A percentile compares a stretch with the other conserved stretches of the same genome.
Conservation (phyloP, 768 basidiomycete species). For the Clitopilus hobsonii region DNA sequence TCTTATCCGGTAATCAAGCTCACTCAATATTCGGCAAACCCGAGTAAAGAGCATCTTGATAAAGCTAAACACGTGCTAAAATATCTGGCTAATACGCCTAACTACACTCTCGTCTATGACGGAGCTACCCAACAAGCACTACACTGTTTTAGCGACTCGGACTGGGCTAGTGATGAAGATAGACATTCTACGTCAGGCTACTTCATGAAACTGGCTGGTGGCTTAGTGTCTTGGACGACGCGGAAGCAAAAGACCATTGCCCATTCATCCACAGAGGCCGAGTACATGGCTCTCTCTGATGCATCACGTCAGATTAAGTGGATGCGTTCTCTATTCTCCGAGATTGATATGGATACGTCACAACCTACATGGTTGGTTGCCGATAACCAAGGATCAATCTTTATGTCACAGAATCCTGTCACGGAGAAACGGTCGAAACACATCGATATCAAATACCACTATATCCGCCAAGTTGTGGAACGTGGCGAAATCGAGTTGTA, state of each 20-base stretch:
- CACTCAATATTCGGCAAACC: background rate
- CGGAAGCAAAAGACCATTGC: slow-evolving; percentile 6
- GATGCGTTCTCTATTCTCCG: background rate
- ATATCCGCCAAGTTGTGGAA: background rate
- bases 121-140: background rate
- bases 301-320: background rate
- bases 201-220: background rate
- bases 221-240: slow-evolving; percentile 1
- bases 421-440: slow-evolving; percentile 4
- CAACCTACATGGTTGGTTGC: slow-evolving; percentile 1
- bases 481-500: background rate
- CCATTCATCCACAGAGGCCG: slow-evolving; percentile 1
- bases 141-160: slow-evolving; percentile 1
- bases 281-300: slow-evolving; percentile 7
- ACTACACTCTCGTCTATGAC: background rate
- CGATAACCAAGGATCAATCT: slow-evolving; percentile 11
- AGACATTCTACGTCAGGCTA: background rate
- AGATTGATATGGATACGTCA: background rate
- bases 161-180: slow-evolving; percentile 2
- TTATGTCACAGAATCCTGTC: slow-evolving; percentile 7
- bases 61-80: background rate
- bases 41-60: slow-evolving; percentile 2
- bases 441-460: background rate
- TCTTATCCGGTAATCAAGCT: slow-evolving; percentile 1
- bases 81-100: slow-evolving; percentile 1